A percentile compares a stretch with the other conserved stretches of the same genome.
Conservation (phyloP, 2,329 filamentous ascomycete species). For the Hymenoscyphus repandus region DNA sequence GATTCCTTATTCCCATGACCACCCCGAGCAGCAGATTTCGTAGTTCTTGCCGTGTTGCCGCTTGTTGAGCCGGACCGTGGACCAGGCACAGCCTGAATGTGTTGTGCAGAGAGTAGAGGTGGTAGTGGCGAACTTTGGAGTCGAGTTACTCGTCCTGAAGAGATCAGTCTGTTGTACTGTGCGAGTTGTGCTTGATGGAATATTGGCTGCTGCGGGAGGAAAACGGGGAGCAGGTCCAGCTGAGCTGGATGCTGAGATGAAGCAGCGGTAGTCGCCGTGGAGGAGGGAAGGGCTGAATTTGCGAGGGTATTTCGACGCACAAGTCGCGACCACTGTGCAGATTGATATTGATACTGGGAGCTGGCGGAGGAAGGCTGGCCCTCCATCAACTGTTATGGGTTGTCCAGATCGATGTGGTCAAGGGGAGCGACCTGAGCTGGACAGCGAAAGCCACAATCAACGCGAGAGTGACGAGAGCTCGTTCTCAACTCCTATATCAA, state of each 20-base stretch:
- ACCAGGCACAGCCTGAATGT: constrained; percentile 48
- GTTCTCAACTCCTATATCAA: neutral
- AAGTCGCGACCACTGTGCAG: constrained; percentile 32
- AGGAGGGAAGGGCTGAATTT: constrained; percentile 18
- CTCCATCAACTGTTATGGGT: constrained; percentile 32
- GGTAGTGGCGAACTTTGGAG: constrained; percentile 52
- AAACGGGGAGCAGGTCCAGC: constrained; percentile 50
- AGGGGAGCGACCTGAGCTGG: constrained; percentile 2
- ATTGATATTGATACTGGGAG: constrained; percentile 34
- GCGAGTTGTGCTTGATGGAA: constrained; percentile 58
- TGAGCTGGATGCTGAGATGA: constrained; percentile 35
- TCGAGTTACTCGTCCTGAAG: constrained; percentile 44
- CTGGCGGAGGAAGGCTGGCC: constrained; percentile 27
- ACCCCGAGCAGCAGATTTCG: constrained; percentile 45
- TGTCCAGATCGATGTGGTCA: constrained; percentile 15
- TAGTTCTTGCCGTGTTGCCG: constrained; percentile 26
- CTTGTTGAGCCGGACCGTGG: constrained; percentile 50
- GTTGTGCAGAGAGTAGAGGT: constrained; percentile 49
- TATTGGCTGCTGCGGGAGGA: constrained; percentile 53
- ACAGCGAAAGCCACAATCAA: constrained; percentile 8
- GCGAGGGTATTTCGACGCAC: constrained; percentile 31
- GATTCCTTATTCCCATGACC: constrained; percentile 56
- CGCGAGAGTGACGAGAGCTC: constrained; percentile 1
- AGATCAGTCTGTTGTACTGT: constrained; percentile 61
- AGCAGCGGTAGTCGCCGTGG: constrained; percentile 25